A percentile compares a stretch with the other conserved stretches of the same genome.
phyloP scores from a whole-genome alignment of 129 eudicot species.

The Saussurea involucrata region DNA sequence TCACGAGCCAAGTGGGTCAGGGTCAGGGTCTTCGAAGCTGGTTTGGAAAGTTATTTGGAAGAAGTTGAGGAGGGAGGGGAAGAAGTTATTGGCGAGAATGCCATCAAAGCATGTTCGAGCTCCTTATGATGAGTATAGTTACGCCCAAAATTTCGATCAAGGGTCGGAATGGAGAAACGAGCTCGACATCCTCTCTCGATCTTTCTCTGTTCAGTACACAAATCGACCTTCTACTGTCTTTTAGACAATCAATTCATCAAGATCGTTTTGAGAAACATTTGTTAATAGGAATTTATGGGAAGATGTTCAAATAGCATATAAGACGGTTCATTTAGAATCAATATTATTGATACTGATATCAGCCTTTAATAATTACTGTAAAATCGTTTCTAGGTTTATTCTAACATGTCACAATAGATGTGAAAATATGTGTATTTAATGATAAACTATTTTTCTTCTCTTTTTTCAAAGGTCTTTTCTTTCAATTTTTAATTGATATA shows the following conservation, averaged over 20 bases:
- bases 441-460: slow-evolving; percentile 14
- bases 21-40: slow-evolving; percentile 22
- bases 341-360: neutral
- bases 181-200: slow-evolving; percentile 32
- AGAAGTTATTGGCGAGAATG: slow-evolving; percentile 32
- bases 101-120: slow-evolving; percentile 21
- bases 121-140: slow-evolving; percentile 39
- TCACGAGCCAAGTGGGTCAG: slow-evolving; percentile 5
- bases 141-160: slow-evolving; percentile 49
- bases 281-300: neutral
- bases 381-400: neutral
- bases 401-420: neutral
- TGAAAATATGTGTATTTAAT: neutral
- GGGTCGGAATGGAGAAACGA: slow-evolving; percentile 40
- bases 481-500: neutral
- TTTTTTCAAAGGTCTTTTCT: neutral
- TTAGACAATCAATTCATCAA: neutral
- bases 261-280: neutral
- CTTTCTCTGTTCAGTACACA: slow-evolving; percentile 45
- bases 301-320: neutral
- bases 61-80: slow-evolving; percentile 38
- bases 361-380: neutral
- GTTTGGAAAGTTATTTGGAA: slow-evolving; percentile 47
- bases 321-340: neutral
- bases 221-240: slow-evolving; percentile 4